phyloP scores from a whole-genome alignment of 2,329 filamentous ascomycete genomes.

The Cercospora nicotianae region DNA sequence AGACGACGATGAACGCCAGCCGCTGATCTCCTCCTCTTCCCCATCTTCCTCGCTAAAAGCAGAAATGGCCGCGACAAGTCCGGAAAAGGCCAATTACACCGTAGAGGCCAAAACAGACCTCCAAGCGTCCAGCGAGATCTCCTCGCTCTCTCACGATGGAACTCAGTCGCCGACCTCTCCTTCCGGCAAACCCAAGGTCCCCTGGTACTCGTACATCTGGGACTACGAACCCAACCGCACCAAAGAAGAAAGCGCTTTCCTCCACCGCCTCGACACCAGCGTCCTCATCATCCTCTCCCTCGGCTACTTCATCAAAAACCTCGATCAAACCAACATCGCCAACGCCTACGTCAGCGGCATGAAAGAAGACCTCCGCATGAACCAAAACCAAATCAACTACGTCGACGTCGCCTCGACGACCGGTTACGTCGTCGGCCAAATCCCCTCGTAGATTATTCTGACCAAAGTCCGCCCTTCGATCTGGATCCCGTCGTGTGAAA shows the following conservation, averaged over 20 bases:
- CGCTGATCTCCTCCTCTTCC: background rate
- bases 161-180: background rate
- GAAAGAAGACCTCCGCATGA: conserved; percentile 55
- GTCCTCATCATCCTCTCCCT: conserved; percentile 51
- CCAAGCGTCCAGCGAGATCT: conserved; percentile 5
- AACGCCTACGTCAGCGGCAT: conserved; percentile 52
- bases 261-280: conserved; percentile 44
- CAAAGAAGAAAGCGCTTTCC: conserved; percentile 26
- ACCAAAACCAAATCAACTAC: conserved; percentile 58
- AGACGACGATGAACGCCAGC: background rate
- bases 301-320: conserved; percentile 55
- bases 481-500: conserved; percentile 53
- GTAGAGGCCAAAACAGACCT: background rate
- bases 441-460: conserved; percentile 43
- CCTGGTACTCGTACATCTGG: conserved; percentile 48
- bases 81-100: background rate
- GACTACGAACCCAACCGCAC: conserved; percentile 49
- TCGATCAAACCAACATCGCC: conserved; percentile 42
- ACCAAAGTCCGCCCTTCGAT: conserved; percentile 51
- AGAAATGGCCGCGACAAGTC: background rate
- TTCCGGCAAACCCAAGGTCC: conserved; percentile 13
- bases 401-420: conserved; percentile 60
- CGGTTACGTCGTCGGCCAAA: conserved; percentile 49
- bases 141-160: background rate
- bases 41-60: background rate